Evolutionary conservation across 192 early-diverging fungal genomes (phyloP).

Genomic region (Backusella australiensis): DNA sequence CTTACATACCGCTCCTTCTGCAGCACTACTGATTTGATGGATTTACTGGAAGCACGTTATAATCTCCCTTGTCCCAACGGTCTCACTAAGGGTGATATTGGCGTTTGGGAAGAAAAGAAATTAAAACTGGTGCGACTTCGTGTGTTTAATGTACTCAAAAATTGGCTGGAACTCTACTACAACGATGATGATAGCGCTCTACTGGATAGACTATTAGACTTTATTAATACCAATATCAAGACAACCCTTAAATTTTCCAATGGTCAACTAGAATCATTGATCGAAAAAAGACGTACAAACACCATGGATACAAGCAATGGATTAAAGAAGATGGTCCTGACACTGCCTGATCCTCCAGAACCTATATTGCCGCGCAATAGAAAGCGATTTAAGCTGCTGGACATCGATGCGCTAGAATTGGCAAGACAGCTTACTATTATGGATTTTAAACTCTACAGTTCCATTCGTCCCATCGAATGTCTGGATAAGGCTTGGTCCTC

Average conservation of each 20-base stretch:
- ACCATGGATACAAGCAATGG: slow-evolving; percentile 44
- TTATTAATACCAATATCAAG: slow-evolving; percentile 23
- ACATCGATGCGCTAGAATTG: slow-evolving; percentile 86
- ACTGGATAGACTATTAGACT: slow-evolving; percentile 18
- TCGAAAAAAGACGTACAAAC: slow-evolving; percentile 36
- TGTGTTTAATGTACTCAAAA: slow-evolving; percentile 90
- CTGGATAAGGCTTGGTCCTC: slow-evolving; percentile 84
- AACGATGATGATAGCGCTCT: slow-evolving; percentile 67
- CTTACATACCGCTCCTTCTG: slow-evolving; percentile 91
- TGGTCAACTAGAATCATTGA: slow-evolving; percentile 21
- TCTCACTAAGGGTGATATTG: slow-evolving; percentile 60
- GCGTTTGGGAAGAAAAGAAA: slow-evolving; percentile 83
- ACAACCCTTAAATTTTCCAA: slow-evolving; percentile 21
- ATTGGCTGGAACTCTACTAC: slow-evolving; percentile 87
- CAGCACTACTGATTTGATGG: slow-evolving; percentile 72
- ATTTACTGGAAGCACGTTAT: slow-evolving; percentile 72
- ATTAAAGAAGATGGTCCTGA: slow-evolving; percentile 60
- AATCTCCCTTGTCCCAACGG: slow-evolving; percentile 64
- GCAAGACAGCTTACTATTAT: slow-evolving; percentile 93
- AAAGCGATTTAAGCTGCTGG: slow-evolving; percentile 73
- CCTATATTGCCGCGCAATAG: slow-evolving; percentile 79
- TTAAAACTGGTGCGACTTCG: slow-evolving; percentile 82
- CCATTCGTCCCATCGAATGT: slow-evolving; percentile 83
- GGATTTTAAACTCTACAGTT: slow-evolving; percentile 74
- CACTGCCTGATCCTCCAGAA: slow-evolving; percentile 58